Evolutionary conservation across 1,139 yeast genomes (phyloP), one percentile per base, ranked within the genome.

Genomic region (Pichia kudriavzevii): DNA sequence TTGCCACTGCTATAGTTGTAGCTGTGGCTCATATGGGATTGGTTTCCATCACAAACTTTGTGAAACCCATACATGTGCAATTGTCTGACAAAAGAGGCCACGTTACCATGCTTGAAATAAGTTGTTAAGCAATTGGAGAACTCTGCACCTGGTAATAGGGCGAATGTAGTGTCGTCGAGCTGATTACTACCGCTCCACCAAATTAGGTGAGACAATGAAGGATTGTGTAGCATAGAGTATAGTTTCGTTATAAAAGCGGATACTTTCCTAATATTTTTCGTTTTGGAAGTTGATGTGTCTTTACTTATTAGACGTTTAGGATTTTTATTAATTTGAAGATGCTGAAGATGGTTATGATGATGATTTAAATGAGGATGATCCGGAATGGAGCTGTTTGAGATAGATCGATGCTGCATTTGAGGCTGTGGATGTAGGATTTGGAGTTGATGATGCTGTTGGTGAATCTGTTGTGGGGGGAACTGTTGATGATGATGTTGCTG

Each of bases 21-120:
- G 35, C 32, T 13, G 35, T 26, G 32, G 8, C 50, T 45, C 8
- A 40, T 28, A 28, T 52, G 35, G 6, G 47, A 43, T 6, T 47
- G 44, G 30, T 34, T 45, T 27, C 56, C 57, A 42, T 66, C 70
- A 38, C 69, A 66, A 13, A 79, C 84, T 55, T 80, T 80, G 53
- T 80, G 88, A 56, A 75, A 75, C 13, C 85, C 91, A 52, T 80
- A 80, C 84, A 80, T 80, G 57, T 80, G 81, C 40, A 80, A 53
- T 50, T 80, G 91, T 37, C 91, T 67, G 19, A 80, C 82, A 55
- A 80, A 80, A n/a, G 83, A 75, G 1, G 88, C 83, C 34, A 79
- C 79, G 51, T 80, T 80, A 27, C 84, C 78, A 54, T 80, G 91
- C 52, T 80, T 80, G 59, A 80, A 80, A 56, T 78, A 80, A 35